Evolutionary conservation across 495 filamentous ascomycete genomes (phyloP).

Genomic region (Penicillium cataractarum): DNA sequence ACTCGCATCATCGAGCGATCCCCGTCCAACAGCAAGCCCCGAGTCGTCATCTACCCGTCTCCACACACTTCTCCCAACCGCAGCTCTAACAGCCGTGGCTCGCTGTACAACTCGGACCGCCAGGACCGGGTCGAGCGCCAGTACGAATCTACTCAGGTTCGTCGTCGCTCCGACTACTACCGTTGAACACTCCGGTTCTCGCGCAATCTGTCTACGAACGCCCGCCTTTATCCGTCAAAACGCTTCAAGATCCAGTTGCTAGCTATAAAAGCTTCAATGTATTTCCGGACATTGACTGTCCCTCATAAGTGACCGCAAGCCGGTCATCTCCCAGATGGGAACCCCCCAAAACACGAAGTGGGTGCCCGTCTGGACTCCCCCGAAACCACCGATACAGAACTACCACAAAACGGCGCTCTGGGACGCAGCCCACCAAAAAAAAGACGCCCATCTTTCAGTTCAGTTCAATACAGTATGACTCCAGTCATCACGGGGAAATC

Average conservation of each 20-base stretch:
- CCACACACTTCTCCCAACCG: slow-evolving; percentile 34
- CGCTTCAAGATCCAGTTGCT: slow-evolving; percentile 11
- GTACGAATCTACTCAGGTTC: slow-evolving; percentile 35
- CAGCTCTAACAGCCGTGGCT: slow-evolving; percentile 45
- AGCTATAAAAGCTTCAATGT: slow-evolving; percentile 12
- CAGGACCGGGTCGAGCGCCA: slow-evolving; percentile 43
- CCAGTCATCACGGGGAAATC: not conserved
- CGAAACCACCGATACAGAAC: slow-evolving; percentile 8
- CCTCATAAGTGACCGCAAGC: slow-evolving; percentile 17
- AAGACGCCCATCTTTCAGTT: slow-evolving; percentile 5
- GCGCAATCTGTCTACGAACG: not conserved
- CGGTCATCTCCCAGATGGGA: slow-evolving; percentile 18
- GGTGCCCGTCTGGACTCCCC: not conserved
- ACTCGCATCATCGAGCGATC: slow-evolving; percentile 45
- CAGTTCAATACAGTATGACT: slow-evolving; percentile 13
- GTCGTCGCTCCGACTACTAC: slow-evolving; percentile 36
- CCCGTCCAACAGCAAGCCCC: slow-evolving; percentile 26
- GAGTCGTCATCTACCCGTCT: slow-evolving; percentile 43
- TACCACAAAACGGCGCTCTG: slow-evolving; percentile 5
- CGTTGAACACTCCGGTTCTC: slow-evolving; percentile 25
- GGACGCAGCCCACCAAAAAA: slow-evolving; percentile 4
- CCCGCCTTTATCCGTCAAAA: slow-evolving; percentile 9
- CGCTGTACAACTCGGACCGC: slow-evolving; percentile 45
- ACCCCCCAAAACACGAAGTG: not conserved
- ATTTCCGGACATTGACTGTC: slow-evolving; percentile 22